Evolutionary conservation across 179 eudicot species (phyloP), one percentile per base, ranked within the genome.

Genomic region (Monotropa hypopitys): DNA sequence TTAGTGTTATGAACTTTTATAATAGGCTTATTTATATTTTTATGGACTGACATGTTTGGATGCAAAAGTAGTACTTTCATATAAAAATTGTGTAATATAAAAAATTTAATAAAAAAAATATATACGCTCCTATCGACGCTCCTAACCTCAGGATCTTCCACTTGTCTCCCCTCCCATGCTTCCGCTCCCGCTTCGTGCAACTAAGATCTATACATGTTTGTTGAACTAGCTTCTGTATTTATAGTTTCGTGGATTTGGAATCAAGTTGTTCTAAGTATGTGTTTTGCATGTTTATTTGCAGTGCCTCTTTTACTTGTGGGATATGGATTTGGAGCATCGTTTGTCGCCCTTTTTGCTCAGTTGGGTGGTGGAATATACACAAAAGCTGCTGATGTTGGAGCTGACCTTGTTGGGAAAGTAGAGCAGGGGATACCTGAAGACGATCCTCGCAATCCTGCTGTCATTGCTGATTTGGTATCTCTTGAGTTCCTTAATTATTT

Each of bases 361-460:
- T 75, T 96, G 88, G 99, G 99, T 85, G 99, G 99, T 82, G 99
- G 99, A 78, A 96, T 96, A 84, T 96, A 83, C 86, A 96, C 99
- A 15, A 96, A 96, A 87, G 99, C 99, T 38, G 99, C 99, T 84
- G 99, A 96, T 87, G 99, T 95, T 79, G 99, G 99, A 69, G 99
- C 99, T 76, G 99, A 96, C 78, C 97, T 96, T 84, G 99, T 93
- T 80, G 99, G 99, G 75, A 96, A 96, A 85, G 94, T 96, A 72
- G 99, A 96, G 85, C 98, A 93, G 90, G 98, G 98, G 75, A 93
- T 96, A 74, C 99, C 99, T 80, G 99, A 96, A 91, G 99, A 96
- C 76, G 99, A 96, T 88, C 97, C 98, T 73, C 92, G 99, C 76
- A 96, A 96, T 86, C 99, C 99, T 80, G 99, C 99, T 80, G 99